These are phyloP conservation scores for Nepenthes alata DNA, from an alignment of 179 eudicot species.

Conservation along the genomic window DNA sequence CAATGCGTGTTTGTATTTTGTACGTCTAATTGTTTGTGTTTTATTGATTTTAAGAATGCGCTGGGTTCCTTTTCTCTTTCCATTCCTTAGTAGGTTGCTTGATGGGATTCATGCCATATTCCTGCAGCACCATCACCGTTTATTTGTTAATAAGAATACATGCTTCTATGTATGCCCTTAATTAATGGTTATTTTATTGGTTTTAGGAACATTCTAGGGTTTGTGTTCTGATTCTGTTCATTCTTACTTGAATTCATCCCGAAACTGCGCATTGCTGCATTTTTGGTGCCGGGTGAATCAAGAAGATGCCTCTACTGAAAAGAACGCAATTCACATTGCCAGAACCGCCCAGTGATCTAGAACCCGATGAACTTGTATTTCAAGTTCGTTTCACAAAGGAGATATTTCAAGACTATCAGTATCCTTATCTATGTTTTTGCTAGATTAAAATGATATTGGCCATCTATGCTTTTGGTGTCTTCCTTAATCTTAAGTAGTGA, in stretches of 20 bases:
- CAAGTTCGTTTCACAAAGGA: slow-evolving; percentile 83
- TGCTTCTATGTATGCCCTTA: not conserved
- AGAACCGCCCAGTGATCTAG: slow-evolving; percentile 60
- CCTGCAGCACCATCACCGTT: too few relatives aligned
- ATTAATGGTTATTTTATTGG: not conserved
- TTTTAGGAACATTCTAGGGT: slow-evolving; percentile 20
- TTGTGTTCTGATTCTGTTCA: slow-evolving; percentile 6
- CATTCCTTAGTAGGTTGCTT: not conserved
- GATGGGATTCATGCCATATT: too few relatives aligned
- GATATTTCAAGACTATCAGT: slow-evolving; percentile 79
- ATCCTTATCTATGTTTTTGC: slow-evolving; percentile 19
- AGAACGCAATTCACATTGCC: slow-evolving; percentile 57
- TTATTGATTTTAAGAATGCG: slow-evolving; percentile 11
- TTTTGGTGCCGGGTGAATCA: slow-evolving; percentile 7
- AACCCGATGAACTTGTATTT: slow-evolving; percentile 59
- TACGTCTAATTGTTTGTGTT: slow-evolving; percentile 2
- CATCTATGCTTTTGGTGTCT: slow-evolving; percentile 4
- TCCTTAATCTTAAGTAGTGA: slow-evolving; percentile 40
- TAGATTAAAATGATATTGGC: slow-evolving; percentile 4
- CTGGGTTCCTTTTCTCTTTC: slow-evolving; percentile 15
- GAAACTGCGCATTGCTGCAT: slow-evolving; percentile 4
- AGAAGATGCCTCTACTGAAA: slow-evolving; percentile 67
- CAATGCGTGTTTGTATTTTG: slow-evolving; percentile 4
- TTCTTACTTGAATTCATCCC: slow-evolving; percentile 4
- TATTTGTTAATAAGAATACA: too few relatives aligned